Evolutionary conservation across 1,284 basidiomycete genomes (phyloP).

Genomic region (Papiliotrema fonsecae): DNA sequence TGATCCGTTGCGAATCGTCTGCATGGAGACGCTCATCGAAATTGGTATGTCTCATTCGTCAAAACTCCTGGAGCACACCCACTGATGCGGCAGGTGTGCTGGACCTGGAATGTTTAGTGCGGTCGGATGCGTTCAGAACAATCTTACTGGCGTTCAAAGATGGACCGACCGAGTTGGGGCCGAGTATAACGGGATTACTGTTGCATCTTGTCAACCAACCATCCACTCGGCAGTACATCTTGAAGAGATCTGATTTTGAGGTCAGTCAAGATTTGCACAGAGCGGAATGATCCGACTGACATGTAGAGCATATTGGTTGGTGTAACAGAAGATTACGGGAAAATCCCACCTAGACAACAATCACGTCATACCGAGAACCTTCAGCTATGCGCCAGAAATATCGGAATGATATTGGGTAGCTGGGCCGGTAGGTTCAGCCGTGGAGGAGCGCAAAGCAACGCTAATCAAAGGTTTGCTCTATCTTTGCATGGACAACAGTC

Average conservation of each 20-base stretch:
- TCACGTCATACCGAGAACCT: constrained; percentile 65
- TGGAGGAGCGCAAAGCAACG: constrained; percentile 1
- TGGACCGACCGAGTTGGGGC: constrained; percentile 76
- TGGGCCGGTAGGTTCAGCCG: constrained; percentile 77
- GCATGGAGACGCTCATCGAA: constrained; percentile 85
- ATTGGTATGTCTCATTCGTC: constrained; percentile 58
- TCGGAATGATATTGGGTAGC: constrained; percentile 77
- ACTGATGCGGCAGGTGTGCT: constrained; percentile 64
- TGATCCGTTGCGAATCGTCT: constrained; percentile 78
- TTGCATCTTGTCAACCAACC: constrained; percentile 83
- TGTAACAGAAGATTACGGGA: constrained; percentile 86
- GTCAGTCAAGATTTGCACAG: constrained; percentile 49
- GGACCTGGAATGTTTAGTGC: constrained; percentile 75
- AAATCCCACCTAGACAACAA: constrained; percentile 52
- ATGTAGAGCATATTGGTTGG: constrained; percentile 72
- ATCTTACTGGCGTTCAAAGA: constrained; percentile 82
- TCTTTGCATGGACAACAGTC: constrained; percentile 82
- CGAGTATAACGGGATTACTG: constrained; percentile 78
- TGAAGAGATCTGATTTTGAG: constrained; percentile 84
- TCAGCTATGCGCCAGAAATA: constrained; percentile 68
- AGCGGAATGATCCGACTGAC: not conserved
- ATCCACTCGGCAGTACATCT: constrained; percentile 69
- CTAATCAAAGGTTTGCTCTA: constrained; percentile 72
- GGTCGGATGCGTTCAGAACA: constrained; percentile 80
- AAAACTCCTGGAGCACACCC: not conserved